Base-by-base conservation (phyloP, 495 filamentous ascomycete species). In the Hyaloscypha finlandica region DNA sequence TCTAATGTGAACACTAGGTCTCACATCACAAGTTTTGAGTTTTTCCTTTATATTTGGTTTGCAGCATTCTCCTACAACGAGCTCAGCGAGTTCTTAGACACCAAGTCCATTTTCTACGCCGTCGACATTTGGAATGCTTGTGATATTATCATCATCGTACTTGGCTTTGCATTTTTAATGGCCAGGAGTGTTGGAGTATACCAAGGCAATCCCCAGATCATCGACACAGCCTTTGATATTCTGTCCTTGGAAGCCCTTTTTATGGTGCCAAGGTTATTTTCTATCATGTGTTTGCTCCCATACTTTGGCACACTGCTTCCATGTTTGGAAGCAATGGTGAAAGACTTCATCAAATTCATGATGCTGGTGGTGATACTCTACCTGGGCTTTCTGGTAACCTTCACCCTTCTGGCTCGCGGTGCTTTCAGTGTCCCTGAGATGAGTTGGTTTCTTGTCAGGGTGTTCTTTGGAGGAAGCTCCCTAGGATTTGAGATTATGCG, bases 101-200 rank as follows among this genome's bases (percentile, higher is more conserved):
- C 92, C 9, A 93, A 93, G 71, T 83, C 89, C n/a, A 77, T 92
- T 31, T 93, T 97, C 74, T 97, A 96, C 72, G 86, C 89, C 20
- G 86, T 89, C 56, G 93, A 96, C 72, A 91, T 97, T 64, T 97
- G 94, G 93, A 94, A 89, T 70, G 74, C 91, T 25, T 97, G 94
- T 83, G 94, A 97, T 73, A 74, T 97, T 63, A 87, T 86, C 42
- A 96, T 97, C 69, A 94, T 97, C 32, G 77, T 84, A 19, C 91
- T 94, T 30, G 94, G 93, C 3, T 71, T 88, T 48, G 82, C 85
- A 12, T 97, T 91, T 77, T 81, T 92, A 35, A 76, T 89, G 30
- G 74, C 88, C 33, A 83, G 72, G 63, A 85, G 89, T 25, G 80
- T 94, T 64, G 94, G 94, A 2, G 72, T 97, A 20, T 77, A 78